Evolutionary conservation across 2,329 filamentous ascomycete genomes (phyloP).

Genomic region (Pseudogymnoascus sp.): DNA sequence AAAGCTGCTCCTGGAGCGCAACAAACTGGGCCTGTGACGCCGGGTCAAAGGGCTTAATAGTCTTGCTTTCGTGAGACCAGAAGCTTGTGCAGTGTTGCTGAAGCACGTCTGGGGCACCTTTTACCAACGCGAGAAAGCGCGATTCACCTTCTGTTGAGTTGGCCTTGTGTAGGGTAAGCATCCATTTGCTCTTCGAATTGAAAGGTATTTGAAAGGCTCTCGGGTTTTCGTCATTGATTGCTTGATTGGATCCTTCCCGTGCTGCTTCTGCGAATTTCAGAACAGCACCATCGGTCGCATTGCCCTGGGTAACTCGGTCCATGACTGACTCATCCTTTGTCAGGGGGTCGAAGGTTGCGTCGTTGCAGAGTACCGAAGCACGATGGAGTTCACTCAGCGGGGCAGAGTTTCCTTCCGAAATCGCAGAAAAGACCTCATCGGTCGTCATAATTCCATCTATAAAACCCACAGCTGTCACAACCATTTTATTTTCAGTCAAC

Average conservation of each 20-base stretch:
- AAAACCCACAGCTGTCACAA: conserved; percentile 29
- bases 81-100: conserved; percentile 20
- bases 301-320: conserved; percentile 32
- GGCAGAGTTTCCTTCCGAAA: not conserved
- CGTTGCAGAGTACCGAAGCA: conserved; percentile 33
- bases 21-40: conserved; percentile 28
- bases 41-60: conserved; percentile 29
- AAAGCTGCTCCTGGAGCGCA: conserved; percentile 33
- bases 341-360: conserved; percentile 34
- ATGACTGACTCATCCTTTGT: conserved; percentile 29
- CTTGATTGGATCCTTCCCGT: conserved; percentile 13
- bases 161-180: conserved; percentile 30
- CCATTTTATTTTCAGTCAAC: conserved; percentile 44
- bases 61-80: conserved; percentile 23
- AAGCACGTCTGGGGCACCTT: conserved; percentile 15
- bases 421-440: conserved; percentile 24
- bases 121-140: conserved; percentile 11
- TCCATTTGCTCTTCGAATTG: conserved; percentile 44
- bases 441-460: conserved; percentile 24
- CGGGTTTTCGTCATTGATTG: conserved; percentile 17
- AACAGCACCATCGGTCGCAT: conserved; percentile 36
- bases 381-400: conserved; percentile 14
- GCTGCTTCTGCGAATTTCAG: conserved; percentile 31
- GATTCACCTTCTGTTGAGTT: conserved; percentile 10
- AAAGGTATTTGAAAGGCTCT: conserved; percentile 37